Conservation (phyloP, 2,329 filamentous ascomycete genomes). For the Ophiosphaerella korrae region DNA sequence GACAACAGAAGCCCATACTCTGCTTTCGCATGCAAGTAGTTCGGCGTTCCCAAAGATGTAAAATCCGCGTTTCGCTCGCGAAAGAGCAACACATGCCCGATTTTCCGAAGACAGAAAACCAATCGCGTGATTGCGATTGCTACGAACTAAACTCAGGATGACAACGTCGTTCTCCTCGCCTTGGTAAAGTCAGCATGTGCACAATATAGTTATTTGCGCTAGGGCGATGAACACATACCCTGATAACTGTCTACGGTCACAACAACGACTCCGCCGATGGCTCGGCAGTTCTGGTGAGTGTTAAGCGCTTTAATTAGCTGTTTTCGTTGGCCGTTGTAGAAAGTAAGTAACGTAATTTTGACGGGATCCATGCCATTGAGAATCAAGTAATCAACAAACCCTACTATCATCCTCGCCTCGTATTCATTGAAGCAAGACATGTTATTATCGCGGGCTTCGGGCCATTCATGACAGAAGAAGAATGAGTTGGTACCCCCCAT, state of each 20-base stretch:
- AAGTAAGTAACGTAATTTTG: conserved; percentile 80
- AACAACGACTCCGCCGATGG: conserved; percentile 58
- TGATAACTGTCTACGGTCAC: conserved; percentile 89
- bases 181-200: neutral
- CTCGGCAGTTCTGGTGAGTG: conserved; percentile 49
- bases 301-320: conserved; percentile 60
- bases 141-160: conserved; percentile 79
- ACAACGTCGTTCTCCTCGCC: conserved; percentile 85
- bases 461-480: conserved; percentile 69
- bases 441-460: conserved; percentile 66
- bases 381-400: conserved; percentile 73
- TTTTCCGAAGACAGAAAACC: conserved; percentile 76
- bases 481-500: conserved; percentile 66
- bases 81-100: conserved; percentile 66
- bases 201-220: no score
- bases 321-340: conserved; percentile 84
- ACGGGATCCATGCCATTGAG: conserved; percentile 65
- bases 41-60: conserved; percentile 82
- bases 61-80: conserved; percentile 76
- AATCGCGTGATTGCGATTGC: conserved; percentile 61
- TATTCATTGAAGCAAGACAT: conserved; percentile 70
- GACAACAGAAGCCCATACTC: conserved; percentile 59
- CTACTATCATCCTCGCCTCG: conserved; percentile 78
- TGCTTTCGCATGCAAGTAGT: conserved; percentile 54
- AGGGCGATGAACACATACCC: conserved; percentile 40